Evolutionary conservation across 2,329 filamentous ascomycete genomes (phyloP).

Genomic region (Sporothrix phasma): DNA sequence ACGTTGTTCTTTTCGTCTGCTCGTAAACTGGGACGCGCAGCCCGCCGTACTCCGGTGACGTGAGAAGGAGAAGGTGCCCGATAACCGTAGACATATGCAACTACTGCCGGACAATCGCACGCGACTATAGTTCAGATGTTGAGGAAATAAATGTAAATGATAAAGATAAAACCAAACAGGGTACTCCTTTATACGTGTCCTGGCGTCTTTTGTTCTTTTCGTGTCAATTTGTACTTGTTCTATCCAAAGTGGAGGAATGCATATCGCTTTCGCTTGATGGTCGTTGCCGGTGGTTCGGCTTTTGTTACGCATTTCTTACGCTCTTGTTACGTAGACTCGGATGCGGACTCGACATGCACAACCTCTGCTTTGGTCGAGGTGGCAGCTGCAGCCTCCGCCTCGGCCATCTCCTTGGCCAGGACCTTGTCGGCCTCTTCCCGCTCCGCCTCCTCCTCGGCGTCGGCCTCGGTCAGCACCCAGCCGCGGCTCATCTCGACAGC

Average conservation of each 20-base stretch:
- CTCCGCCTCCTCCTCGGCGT: constrained; percentile 6
- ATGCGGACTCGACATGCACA: neutral
- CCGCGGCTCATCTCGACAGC: constrained; percentile 50
- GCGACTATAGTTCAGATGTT: no score
- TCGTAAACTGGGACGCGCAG: no score
- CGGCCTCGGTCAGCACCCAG: constrained; percentile 33
- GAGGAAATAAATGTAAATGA: neutral
- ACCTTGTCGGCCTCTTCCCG: constrained; percentile 7
- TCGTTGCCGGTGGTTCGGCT: neutral
- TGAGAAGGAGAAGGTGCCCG: no score
- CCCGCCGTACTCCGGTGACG: no score
- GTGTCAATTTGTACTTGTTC: neutral
- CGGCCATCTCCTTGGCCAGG: neutral
- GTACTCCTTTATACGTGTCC: neutral
- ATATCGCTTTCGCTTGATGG: neutral
- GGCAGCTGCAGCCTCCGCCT: neutral
- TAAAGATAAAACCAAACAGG: neutral
- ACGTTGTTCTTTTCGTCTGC: no score
- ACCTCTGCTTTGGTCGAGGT: neutral
- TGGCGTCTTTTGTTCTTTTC: neutral
- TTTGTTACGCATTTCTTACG: neutral
- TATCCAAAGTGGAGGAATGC: neutral
- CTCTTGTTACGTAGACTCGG: neutral
- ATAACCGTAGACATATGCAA: no score
- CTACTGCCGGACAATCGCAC: no score